phyloP scores from a whole-genome alignment of 305 asterid species.

The Fraxinus angustifolia region DNA sequence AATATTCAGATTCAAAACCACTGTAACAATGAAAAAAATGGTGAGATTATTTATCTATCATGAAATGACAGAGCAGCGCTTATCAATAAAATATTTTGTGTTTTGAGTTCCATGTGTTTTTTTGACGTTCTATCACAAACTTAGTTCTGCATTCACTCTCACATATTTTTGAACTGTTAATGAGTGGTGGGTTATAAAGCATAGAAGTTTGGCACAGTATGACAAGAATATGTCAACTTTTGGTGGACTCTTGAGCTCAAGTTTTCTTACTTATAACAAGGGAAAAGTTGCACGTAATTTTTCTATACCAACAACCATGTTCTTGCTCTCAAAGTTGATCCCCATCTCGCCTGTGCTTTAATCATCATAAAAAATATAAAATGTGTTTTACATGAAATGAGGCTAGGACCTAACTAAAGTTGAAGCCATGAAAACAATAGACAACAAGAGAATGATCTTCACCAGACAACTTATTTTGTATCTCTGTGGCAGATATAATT shows the following conservation, averaged over 20 bases:
- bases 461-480: neutral
- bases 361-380: slow-evolving; percentile 2
- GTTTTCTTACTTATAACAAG: neutral
- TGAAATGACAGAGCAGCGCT: neutral
- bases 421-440: neutral
- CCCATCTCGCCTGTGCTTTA: neutral
- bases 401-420: neutral
- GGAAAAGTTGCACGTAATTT: neutral
- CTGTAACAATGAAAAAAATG: neutral
- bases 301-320: neutral
- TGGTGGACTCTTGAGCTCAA: neutral
- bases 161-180: neutral
- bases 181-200: neutral
- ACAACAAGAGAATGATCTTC: neutral
- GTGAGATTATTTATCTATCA: slow-evolving; percentile 1
- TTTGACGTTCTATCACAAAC: neutral
- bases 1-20: slow-evolving; percentile 17
- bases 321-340: neutral
- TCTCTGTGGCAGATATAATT: neutral
- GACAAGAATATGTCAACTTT: neutral
- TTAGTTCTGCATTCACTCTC: neutral
- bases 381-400: neutral
- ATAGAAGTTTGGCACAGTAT: neutral
- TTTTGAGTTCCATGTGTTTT: neutral
- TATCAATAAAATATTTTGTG: neutral